Evolutionary conservation across 2,329 filamentous ascomycete genomes (phyloP), one percentile per base, ranked within the genome.

Genomic region (Monilinia laxa): DNA sequence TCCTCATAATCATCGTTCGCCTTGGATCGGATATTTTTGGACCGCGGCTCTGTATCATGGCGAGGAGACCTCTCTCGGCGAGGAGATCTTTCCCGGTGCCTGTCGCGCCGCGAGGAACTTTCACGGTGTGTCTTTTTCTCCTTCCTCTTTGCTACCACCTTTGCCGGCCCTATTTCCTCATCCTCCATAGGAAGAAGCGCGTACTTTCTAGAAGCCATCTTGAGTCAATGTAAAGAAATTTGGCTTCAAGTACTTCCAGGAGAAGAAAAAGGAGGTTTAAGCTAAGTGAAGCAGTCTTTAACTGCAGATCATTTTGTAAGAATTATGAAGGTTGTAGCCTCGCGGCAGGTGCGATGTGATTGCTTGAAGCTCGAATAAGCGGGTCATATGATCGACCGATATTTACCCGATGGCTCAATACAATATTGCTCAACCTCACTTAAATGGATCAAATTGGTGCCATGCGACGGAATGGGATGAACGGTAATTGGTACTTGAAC

Each of bases 171-270:
- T n/a, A 87, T 80, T 69, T 87, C 85, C 45, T 84, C 84, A 14
- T 86, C 86, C 68, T 86, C 86, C 87, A 90, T 90, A 10, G 87
- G 83, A 70, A 90, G 78, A 71, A 90, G 85, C 10, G 87, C 86
- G 76, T 90, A 90, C 73, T 84, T 85, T 76, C 89, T 89, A 57
- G 80, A 80, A 68, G 80, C 81, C 70, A 72, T 72, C 6, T 47
- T 62, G 10, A 38, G 20, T 40, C 4, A 4, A 20, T 14, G 9
- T 20, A 20, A 11, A 38, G 4, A 11, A n/a, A 25, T 16, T 12
- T 18, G 40, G 40, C 40, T 42, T 10, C 1, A 7, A 2, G 9
- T n/a, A 20, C 4, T 9, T 23, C 14, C 0, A 11, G 2, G 9
- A 9, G 23, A 23, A 23, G 2, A 11, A 25, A 4, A 38, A 38